Conservation (phyloP, 768 basidiomycete genomes). For the Agrocybe praecox region DNA sequence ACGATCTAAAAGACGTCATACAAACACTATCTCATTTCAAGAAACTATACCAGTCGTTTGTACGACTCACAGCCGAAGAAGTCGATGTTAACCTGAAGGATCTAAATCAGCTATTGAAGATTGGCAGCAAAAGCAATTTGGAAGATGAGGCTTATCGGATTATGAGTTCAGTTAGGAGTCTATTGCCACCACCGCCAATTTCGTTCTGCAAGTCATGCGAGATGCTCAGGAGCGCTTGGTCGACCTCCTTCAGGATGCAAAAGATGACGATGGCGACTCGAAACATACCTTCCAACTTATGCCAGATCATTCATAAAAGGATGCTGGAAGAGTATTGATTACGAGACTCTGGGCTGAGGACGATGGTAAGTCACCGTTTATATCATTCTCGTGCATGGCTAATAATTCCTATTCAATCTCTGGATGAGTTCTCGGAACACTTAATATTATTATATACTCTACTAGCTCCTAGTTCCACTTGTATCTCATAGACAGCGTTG, state of each 20-base stretch:
- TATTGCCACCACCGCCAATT: conserved; percentile 20
- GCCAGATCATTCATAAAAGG: conserved; percentile 25
- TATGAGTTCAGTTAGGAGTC: conserved; percentile 22
- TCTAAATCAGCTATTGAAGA: conserved; percentile 23
- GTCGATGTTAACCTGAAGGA: conserved; percentile 24
- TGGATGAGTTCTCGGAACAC: background rate
- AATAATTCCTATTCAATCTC: background rate
- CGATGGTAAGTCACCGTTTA: background rate
- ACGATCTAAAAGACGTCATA: conserved; percentile 26
- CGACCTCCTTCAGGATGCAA: conserved; percentile 25
- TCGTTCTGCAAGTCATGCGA: conserved; percentile 22
- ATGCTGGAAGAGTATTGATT: conserved; percentile 25
- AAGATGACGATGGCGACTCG: conserved; percentile 23
- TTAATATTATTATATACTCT: background rate
- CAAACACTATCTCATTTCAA: conserved; percentile 27
- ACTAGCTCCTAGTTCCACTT: background rate
- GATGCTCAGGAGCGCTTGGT: conserved; percentile 22
- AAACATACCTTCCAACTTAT: conserved; percentile 26
- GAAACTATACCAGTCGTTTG: conserved; percentile 24
- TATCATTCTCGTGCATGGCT: background rate
- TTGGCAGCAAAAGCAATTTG: conserved; percentile 11
- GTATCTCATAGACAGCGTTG: conserved; percentile 1
- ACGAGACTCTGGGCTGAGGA: conserved; percentile 29
- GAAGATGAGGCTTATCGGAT: conserved; percentile 25
- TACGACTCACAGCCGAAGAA: conserved; percentile 16